Evolutionary conservation across 1,139 yeast genomes (phyloP).

Genomic region (Pichia kudriavzevii): DNA sequence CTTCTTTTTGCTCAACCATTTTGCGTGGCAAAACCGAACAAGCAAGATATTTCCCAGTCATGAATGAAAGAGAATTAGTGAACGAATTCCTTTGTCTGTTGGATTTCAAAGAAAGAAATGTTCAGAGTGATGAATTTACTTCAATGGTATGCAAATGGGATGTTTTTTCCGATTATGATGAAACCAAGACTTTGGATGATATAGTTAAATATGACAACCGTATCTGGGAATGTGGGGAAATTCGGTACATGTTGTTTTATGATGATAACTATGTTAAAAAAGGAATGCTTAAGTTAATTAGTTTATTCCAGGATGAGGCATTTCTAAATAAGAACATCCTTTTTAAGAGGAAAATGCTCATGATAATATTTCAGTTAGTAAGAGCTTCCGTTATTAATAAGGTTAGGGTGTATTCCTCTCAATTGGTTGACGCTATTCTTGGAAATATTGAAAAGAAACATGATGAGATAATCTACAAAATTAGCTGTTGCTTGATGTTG

Average conservation of each 20-base stretch:
- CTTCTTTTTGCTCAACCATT: no score
- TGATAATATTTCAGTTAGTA: slow-evolving; percentile 4
- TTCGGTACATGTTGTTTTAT: not conserved
- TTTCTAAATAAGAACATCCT: no score
- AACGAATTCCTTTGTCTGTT: no score
- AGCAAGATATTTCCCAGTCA: no score
- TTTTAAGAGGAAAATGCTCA: no score
- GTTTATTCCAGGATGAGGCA: no score
- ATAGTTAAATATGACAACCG: not conserved
- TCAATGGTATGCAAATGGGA: slow-evolving; percentile 4
- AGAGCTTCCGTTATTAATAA: slow-evolving; percentile 8
- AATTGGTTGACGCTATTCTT: not conserved
- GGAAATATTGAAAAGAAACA: not conserved
- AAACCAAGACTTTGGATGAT: not conserved
- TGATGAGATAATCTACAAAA: not conserved
- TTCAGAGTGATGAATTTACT: no score
- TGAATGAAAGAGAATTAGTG: no score
- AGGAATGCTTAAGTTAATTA: no score
- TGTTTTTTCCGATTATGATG: not conserved
- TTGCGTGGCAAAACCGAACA: no score
- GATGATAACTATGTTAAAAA: not conserved
- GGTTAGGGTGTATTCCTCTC: slow-evolving; percentile 1
- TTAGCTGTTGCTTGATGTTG: not conserved
- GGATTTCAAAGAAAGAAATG: no score
- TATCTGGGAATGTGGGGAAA: slow-evolving; percentile 3